phyloP scores from a whole-genome alignment of 768 basidiomycete genomes.

The Macrolepiota dolichaula region DNA sequence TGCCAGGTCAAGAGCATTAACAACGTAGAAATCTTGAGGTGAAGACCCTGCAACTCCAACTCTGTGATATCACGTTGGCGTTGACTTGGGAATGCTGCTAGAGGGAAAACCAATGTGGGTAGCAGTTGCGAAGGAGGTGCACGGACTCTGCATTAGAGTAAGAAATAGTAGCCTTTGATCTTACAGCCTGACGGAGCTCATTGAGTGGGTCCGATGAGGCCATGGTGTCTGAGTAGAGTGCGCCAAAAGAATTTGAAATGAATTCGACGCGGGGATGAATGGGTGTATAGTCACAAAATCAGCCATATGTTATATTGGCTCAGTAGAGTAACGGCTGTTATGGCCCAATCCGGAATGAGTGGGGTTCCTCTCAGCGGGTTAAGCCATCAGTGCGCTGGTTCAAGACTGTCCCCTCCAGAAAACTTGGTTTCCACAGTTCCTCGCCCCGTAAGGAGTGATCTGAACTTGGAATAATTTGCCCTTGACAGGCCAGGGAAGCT shows the following conservation, averaged over 20 bases:
- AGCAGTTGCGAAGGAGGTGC: constrained; percentile 48
- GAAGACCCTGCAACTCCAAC: constrained; percentile 36
- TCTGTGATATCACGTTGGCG: constrained; percentile 76
- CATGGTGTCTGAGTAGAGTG: constrained; percentile 24
- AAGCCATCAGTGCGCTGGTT: constrained; percentile 81
- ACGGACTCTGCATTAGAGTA: constrained; percentile 44
- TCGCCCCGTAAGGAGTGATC: constrained; percentile 59
- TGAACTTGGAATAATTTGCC: constrained; percentile 79
- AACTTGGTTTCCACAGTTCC: constrained; percentile 82
- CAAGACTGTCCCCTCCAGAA: constrained; percentile 93
- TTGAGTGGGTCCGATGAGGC: constrained; percentile 48
- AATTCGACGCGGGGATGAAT: not conserved
- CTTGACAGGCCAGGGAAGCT: constrained; percentile 86
- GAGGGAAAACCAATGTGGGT: constrained; percentile 60
- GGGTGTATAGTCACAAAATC: not conserved
- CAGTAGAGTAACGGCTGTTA: constrained; percentile 74
- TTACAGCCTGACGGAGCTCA: constrained; percentile 61
- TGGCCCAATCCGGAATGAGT: constrained; percentile 83
- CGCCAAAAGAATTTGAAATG: not conserved
- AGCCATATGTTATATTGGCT: constrained; percentile 8
- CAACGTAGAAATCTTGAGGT: constrained; percentile 61
- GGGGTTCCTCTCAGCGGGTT: constrained; percentile 59
- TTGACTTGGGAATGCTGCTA: constrained; percentile 62
- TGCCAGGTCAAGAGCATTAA: constrained; percentile 82
- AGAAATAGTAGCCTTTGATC: constrained; percentile 44